Evolutionary conservation across 2,329 filamentous ascomycete genomes (phyloP), one percentile per base, ranked within the genome.

Genomic region (Chaetoscypha palmicola): DNA sequence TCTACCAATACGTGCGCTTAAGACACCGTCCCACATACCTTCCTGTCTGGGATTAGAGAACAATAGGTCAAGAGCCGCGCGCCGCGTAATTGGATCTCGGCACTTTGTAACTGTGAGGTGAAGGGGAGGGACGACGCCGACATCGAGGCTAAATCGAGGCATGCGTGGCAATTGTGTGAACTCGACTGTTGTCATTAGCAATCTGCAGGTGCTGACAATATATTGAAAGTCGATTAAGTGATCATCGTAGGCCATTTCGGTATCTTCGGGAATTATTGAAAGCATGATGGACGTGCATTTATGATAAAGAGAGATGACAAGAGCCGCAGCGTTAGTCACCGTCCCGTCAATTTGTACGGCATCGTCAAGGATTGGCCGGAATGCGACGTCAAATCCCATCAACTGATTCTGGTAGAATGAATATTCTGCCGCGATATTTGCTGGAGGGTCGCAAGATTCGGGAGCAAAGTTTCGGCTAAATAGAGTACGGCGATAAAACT

Each of bases 91-190:
- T 0, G 72, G 70, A 47, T 82, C 73, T 9, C 79, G 72, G 55
- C 79, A 84, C 56, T 81, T 82, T 5, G 76, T 81, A 5, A 76
- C 79, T n/a, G 79, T 74, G 4, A 82, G 71, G 50, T 78, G 83
- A 1, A 85, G 68, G 1, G 79, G 77, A 3, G 79, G 74, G 3
- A 85, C 70, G 43, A 85, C 76, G 14, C 79, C 80, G 9, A 81
- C 62, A 39, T 82, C 77, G 19, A 79, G 72, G 33, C 76, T 78
- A 59, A 84, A 84, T 52, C 58, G 50, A 70, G 74, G 39, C 66
- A 64, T 48, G 60, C 39, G 42, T 12, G 51, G 54, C 10, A 56
- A 38, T 21, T 52, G 46, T 17, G 37, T 44, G 5, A 35, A 16
- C n/a, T 48, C 45, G 32, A 43, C 34, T 9, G 32, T 37, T 1